A percentile compares a stretch with the other conserved stretches of the same genome.
Conservation (phyloP, 2,329 filamentous ascomycete genomes). For the Trichoderma sp. region DNA sequence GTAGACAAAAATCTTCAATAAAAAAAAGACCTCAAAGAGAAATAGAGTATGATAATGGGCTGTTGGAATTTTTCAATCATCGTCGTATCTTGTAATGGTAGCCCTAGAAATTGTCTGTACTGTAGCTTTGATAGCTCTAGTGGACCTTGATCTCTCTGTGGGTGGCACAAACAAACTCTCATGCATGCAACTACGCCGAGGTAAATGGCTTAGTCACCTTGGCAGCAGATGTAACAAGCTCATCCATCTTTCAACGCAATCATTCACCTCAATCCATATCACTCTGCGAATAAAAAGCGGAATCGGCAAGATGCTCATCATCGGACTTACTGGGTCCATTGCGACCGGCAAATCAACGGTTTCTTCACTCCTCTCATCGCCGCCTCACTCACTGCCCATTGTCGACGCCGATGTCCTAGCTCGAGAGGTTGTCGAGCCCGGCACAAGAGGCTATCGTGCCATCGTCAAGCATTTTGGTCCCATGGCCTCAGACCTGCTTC, state of each 20-base stretch:
- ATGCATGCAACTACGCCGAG: not conserved
- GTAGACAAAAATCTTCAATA: not conserved
- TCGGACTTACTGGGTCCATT: conserved; percentile 95
- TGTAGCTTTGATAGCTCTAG: not conserved
- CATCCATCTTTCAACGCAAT: not conserved
- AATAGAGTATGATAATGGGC: no score
- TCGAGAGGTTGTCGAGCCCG: conserved; percentile 91
- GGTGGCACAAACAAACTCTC: not conserved
- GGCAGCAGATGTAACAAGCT: not conserved
- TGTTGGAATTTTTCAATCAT: not conserved
- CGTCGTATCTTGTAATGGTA: not conserved
- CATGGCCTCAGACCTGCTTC: conserved; percentile 81
- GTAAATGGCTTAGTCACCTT: not conserved
- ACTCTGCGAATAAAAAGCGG: not conserved
- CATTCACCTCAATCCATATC: not conserved
- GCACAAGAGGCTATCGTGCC: conserved; percentile 77
- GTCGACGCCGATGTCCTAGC: conserved; percentile 94
- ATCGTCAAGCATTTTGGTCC: conserved; percentile 82
- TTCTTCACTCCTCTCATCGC: conserved; percentile 74
- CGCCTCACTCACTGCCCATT: conserved; percentile 84
- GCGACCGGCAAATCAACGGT: conserved; percentile 98
- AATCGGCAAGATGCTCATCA: conserved; percentile 73
- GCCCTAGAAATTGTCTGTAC: not conserved
- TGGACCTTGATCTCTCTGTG: not conserved
- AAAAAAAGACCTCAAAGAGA: not conserved